Percentiles rank a stretch among this genome's conserved stretches.
Evolutionary conservation across 495 filamentous ascomycete genomes (phyloP).

Genomic region (Xylaria nigripes): DNA sequence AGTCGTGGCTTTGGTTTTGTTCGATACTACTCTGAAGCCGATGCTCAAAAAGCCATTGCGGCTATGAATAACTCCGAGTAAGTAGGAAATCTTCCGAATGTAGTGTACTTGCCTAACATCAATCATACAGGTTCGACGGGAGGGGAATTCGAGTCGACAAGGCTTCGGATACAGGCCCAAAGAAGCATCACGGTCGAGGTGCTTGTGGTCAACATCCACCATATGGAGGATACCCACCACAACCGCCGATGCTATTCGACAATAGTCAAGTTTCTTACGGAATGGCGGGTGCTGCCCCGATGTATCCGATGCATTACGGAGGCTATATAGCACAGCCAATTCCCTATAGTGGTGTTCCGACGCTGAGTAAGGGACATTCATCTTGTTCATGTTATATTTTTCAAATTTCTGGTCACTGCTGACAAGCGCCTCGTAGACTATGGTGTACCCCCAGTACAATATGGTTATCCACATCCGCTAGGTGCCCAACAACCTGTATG

Average conservation of each 20-base stretch:
- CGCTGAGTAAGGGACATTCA: constrained; percentile 30
- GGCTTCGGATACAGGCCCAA: constrained; percentile 69
- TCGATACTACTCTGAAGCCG: constrained; percentile 69
- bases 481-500: constrained; percentile 25
- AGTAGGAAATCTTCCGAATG: constrained; percentile 21
- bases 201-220: no score
- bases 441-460: constrained; percentile 15
- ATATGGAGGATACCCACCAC: constrained; percentile 36
- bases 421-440: constrained; percentile 11
- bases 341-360: constrained; percentile 31
- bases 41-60: constrained; percentile 72
- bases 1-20: constrained; percentile 98
- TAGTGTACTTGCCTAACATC: constrained; percentile 1
- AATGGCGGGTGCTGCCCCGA: constrained; percentile 16
- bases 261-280: constrained; percentile 22
- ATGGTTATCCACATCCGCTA: constrained; percentile 36
- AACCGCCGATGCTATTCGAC: constrained; percentile 23
- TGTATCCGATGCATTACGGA: constrained; percentile 21
- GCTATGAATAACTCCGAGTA: constrained; percentile 94
- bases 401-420: not conserved
- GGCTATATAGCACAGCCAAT: constrained; percentile 23
- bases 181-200: constrained; percentile 43
- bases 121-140: constrained; percentile 72
- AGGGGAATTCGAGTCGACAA: constrained; percentile 94
- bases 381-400: not conserved